These are phyloP conservation scores for Globisporangium uncinulatum DNA, from an alignment of 352 stramenopile genomes.

Conservation along the genomic window DNA sequence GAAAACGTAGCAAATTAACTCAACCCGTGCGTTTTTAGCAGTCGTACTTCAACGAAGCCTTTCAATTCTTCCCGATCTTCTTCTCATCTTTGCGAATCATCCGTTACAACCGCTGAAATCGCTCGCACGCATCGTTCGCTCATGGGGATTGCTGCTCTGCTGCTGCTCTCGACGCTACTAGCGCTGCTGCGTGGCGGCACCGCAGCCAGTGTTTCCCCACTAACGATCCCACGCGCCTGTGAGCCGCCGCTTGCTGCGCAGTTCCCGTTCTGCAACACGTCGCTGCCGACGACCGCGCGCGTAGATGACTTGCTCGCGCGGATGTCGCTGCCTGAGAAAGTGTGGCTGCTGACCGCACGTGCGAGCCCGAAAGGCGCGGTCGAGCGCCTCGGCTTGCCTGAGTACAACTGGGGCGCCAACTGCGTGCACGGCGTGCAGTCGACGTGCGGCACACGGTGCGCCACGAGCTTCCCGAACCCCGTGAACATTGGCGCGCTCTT, in stretches of 20 bases:
- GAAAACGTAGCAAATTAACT: not conserved
- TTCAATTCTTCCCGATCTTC: not conserved
- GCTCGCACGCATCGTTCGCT: not conserved
- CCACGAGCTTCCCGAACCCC: constrained; percentile 90
- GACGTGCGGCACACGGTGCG: constrained; percentile 64
- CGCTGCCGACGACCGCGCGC: constrained; percentile 45
- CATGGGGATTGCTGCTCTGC: not conserved
- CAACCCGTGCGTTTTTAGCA: not conserved
- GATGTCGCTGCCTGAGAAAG: constrained; percentile 69
- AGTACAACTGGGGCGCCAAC: constrained; percentile 94
- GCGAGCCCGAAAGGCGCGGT: constrained; percentile 70
- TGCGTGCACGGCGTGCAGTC: constrained; percentile 90
- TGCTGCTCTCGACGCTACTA: not conserved
- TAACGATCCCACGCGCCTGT: constrained; percentile 56
- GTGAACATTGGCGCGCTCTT: constrained; percentile 88
- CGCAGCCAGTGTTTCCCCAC: not conserved
- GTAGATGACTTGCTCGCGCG: constrained; percentile 71
- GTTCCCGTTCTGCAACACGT: constrained; percentile 77
- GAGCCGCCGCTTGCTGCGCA: constrained; percentile 17
- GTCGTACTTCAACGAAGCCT: not conserved
- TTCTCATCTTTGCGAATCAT: too few species aligned
- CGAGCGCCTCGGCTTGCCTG: constrained; percentile 70
- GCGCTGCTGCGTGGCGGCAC: not conserved
- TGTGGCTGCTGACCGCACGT: constrained; percentile 59
- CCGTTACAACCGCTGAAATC: too few species aligned